A percentile compares a stretch with the other conserved stretches of the same genome.
Conservation (phyloP, 345 rosid species). For the Hibiscus trionum region DNA sequence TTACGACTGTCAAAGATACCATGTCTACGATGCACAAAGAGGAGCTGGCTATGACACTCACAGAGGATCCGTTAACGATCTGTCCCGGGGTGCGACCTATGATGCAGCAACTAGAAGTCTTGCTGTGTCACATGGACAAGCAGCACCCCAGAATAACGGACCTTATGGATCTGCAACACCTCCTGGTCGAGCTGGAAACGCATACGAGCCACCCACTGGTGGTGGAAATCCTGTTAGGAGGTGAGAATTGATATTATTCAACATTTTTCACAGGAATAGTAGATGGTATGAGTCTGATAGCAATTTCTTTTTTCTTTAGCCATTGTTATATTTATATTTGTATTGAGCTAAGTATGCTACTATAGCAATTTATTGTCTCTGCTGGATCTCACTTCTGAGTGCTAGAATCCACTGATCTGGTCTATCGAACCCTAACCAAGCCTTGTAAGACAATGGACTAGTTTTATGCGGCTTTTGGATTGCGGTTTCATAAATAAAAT, state of each 20-base stretch:
- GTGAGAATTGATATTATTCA: conserved; percentile 23
- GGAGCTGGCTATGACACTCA: conserved; percentile 27
- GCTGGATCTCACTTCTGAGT: not conserved
- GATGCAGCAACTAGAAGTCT: conserved; percentile 40
- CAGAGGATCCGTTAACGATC: conserved; percentile 32
- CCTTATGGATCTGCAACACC: conserved; percentile 58
- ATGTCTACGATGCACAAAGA: conserved; percentile 19
- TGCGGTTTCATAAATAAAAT: not conserved
- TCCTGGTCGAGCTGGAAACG: conserved; percentile 36
- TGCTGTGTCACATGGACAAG: conserved; percentile 31
- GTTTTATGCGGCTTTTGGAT: not conserved
- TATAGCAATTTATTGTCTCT: not conserved
- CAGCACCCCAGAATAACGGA: conserved; percentile 25
- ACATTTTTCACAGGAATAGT: not conserved
- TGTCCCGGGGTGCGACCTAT: conserved; percentile 28
- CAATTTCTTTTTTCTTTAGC: not conserved
- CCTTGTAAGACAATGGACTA: not conserved
- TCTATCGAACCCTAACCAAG: no score
- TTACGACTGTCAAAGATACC: conserved; percentile 34
- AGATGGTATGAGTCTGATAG: not conserved
- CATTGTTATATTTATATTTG: not conserved
- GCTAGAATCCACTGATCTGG: no score
- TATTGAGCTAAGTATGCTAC: not conserved
- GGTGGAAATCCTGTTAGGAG: conserved; percentile 55
- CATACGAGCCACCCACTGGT: conserved; percentile 34